Percentiles rank a stretch among this genome's conserved stretches.
Evolutionary conservation across 2,329 filamentous ascomycete species (phyloP).

Genomic region (Monosporascus sp.): DNA sequence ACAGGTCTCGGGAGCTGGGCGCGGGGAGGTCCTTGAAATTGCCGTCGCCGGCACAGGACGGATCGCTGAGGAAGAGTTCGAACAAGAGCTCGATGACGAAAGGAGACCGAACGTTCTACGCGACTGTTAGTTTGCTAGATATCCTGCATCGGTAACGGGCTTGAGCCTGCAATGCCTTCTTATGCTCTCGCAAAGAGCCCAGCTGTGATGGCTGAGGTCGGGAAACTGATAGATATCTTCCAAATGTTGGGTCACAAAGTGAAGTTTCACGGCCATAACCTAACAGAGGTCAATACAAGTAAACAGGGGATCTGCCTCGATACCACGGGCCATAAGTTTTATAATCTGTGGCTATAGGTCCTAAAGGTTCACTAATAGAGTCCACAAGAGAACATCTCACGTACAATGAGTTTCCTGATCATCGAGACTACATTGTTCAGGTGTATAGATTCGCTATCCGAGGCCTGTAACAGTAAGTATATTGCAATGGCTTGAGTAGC

Average conservation of each 20-base stretch:
- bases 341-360: too few relatives aligned
- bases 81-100: conserved; percentile 11
- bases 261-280: too few relatives aligned
- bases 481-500: conserved; percentile 8
- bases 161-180: conserved; percentile 3
- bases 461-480: conserved; percentile 17
- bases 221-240: too few relatives aligned
- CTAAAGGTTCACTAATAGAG: background rate
- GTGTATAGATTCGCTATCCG: conserved; percentile 9
- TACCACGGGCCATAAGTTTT: too few relatives aligned
- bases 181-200: too few relatives aligned
- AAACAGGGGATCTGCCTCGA: background rate
- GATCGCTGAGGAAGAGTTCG: conserved; percentile 7
- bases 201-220: too few relatives aligned
- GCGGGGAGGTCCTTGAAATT: conserved; percentile 8
- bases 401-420: background rate
- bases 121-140: too few relatives aligned
- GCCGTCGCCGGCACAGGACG: background rate
- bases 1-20: conserved; percentile 12
- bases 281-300: background rate
- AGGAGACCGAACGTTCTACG: conserved; percentile 4
- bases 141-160: conserved; percentile 3
- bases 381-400: background rate
- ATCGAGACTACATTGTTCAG: conserved; percentile 8
- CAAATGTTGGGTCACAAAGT: too few relatives aligned